Evolutionary conservation across 345 rosid species (phyloP).

Genomic region (Eucalyptus curtisii): DNA sequence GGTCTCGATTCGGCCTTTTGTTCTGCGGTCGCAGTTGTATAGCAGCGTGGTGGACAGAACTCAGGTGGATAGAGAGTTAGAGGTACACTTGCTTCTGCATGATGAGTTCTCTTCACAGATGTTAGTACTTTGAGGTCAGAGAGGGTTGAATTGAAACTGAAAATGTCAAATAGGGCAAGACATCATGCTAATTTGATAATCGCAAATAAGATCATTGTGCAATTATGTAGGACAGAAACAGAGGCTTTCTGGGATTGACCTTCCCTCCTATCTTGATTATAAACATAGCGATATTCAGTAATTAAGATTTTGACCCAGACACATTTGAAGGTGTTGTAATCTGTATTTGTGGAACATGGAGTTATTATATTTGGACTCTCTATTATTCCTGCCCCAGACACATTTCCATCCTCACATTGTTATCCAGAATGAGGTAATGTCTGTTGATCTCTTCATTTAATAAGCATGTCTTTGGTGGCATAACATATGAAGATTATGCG

Average conservation of each 20-base stretch:
- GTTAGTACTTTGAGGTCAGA: background rate
- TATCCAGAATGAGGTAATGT: background rate
- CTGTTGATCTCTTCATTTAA: background rate
- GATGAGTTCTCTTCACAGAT: background rate
- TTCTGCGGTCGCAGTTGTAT: constrained; percentile 77
- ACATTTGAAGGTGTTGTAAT: background rate
- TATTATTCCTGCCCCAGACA: background rate
- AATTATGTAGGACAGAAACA: background rate
- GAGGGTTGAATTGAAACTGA: background rate
- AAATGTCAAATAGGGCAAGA: background rate
- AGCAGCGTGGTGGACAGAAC: constrained; percentile 81
- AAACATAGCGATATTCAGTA: background rate
- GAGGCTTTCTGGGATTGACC: background rate
- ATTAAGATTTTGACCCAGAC: background rate
- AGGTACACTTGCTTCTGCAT: constrained; percentile 18
- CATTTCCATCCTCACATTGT: background rate
- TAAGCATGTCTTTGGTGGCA: background rate
- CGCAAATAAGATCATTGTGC: background rate
- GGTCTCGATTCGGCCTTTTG: constrained; percentile 66
- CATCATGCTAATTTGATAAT: background rate
- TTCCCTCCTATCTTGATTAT: background rate
- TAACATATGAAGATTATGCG: background rate
- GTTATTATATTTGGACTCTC: background rate
- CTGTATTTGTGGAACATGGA: background rate
- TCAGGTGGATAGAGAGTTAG: constrained; percentile 81